A percentile compares a stretch with the other conserved stretches of the same genome.
phyloP scores from a whole-genome alignment of 2,329 filamentous ascomycete species.

The Pyrenophora tritici-repentis region DNA sequence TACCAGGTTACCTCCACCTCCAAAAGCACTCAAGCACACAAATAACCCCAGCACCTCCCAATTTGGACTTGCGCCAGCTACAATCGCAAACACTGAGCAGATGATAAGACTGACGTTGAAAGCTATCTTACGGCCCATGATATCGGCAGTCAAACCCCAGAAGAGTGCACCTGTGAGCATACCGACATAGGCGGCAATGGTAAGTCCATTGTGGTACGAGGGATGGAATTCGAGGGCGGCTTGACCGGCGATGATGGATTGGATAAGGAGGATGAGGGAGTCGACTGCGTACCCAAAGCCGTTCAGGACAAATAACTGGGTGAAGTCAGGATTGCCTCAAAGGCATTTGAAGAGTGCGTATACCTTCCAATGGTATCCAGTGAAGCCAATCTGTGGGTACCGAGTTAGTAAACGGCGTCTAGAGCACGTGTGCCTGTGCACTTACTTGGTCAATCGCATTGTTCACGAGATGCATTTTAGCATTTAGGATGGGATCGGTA shows the following conservation, averaged over 20 bases:
- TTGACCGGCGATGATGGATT: conserved; percentile 64
- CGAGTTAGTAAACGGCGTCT: background rate
- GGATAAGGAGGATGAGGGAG: conserved; percentile 62
- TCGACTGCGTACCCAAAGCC: conserved; percentile 67
- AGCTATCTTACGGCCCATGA: conserved; percentile 69
- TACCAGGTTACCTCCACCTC: conserved; percentile 66
- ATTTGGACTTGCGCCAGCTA: conserved; percentile 69
- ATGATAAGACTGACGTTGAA: conserved; percentile 71
- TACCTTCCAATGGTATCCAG: conserved; percentile 51
- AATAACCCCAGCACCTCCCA: conserved; percentile 70
- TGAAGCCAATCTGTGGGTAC: conserved; percentile 8
- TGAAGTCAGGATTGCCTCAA: background rate
- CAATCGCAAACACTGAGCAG: conserved; percentile 64
- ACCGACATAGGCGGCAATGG: conserved; percentile 64
- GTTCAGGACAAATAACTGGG: conserved; percentile 60
- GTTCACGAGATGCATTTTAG: conserved; percentile 73
- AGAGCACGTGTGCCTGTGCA: background rate
- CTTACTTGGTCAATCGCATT: conserved; percentile 47
- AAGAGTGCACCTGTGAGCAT: conserved; percentile 65
- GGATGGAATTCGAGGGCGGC: conserved; percentile 64
- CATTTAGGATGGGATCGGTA: conserved; percentile 65
- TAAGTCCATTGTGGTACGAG: conserved; percentile 62
- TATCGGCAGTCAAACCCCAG: conserved; percentile 70
- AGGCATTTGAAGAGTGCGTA: conserved; percentile 22
- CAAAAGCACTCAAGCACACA: conserved; percentile 66